Conservation (phyloP, 176 grass and related monocot species). For the Oryza glumipatula region DNA sequence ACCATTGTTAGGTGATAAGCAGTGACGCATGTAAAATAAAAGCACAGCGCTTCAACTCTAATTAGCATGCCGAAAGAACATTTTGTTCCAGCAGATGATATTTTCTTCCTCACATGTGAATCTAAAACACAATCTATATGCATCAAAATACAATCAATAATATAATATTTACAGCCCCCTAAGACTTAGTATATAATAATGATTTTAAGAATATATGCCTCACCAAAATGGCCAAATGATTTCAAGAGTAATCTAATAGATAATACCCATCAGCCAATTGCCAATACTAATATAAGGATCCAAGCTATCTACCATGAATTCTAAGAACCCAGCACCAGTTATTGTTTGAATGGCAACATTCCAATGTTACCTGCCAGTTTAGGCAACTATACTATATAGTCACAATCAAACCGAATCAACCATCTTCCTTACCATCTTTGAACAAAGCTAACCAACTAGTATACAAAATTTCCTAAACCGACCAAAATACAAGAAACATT, state of each 20-base stretch:
- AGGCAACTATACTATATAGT: not conserved
- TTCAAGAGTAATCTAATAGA: too few relatives aligned
- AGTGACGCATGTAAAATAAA: not conserved
- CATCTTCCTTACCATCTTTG: too few relatives aligned
- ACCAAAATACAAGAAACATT: slow-evolving; percentile 6
- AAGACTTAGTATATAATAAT: not conserved
- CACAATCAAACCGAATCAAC: too few relatives aligned
- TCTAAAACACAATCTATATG: not conserved
- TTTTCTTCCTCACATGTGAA: not conserved
- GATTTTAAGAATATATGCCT: too few relatives aligned
- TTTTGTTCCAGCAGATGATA: not conserved
- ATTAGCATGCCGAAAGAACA: not conserved
- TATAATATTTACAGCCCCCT: not conserved
- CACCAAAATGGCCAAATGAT: too few relatives aligned
- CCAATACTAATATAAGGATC: not conserved
- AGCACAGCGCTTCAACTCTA: not conserved
- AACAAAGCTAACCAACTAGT: too few relatives aligned
- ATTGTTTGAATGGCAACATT: not conserved
- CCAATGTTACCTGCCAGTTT: not conserved
- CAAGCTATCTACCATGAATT: too few relatives aligned
- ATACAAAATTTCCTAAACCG: not conserved
- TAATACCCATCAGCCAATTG: too few relatives aligned
- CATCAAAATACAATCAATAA: not conserved
- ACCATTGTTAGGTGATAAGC: not conserved
- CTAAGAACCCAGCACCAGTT: too few relatives aligned